Percentiles rank a stretch among this genome's conserved stretches.
phyloP scores from a whole-genome alignment of 1,139 yeast genomes.

The Blastobotrys ciferrii region DNA sequence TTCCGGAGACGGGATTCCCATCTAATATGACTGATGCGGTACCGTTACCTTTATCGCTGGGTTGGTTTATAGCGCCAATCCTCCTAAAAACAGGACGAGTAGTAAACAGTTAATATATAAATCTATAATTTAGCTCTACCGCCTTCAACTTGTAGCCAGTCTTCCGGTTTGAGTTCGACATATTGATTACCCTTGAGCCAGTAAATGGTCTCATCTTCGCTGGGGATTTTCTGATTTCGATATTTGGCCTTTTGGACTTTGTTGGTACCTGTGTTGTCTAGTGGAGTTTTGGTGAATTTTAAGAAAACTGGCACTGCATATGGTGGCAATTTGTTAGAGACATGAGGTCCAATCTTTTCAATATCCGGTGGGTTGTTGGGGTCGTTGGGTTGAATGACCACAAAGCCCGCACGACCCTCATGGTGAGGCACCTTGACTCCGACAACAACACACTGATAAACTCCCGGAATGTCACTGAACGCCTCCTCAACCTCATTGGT shows the following conservation, averaged over 20 bases:
- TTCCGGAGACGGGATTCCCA: background rate
- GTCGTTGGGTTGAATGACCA: conserved; percentile 60
- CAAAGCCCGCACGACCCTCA: conserved; percentile 95
- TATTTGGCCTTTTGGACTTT: conserved; percentile 79
- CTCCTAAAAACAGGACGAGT: background rate
- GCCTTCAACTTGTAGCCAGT: conserved; percentile 47
- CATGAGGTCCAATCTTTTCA: conserved; percentile 42
- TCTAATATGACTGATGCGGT: background rate
- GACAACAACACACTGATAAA: conserved; percentile 77
- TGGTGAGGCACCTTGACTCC: conserved; percentile 85
- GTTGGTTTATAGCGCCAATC: too few relatives aligned
- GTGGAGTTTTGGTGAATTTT: conserved; percentile 55
- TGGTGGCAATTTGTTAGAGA: conserved; percentile 60
- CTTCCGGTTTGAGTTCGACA: conserved; percentile 53
- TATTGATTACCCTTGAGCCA: conserved; percentile 65
- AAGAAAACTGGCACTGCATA: conserved; percentile 87
- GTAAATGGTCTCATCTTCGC: conserved; percentile 63
- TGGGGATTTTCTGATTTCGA: conserved; percentile 75
- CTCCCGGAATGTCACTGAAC: conserved; percentile 41
- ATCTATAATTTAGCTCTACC: conserved; percentile 13
- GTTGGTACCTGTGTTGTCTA: conserved; percentile 76
- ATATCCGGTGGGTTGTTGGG: conserved; percentile 32
- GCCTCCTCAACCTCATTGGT: conserved; percentile 92
- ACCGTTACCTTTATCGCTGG: background rate
- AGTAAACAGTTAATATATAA: background rate